Evolutionary conservation across 2,329 filamentous ascomycete species (phyloP), one percentile per base, ranked within the genome.

Genomic region (Helicocarpus griseus): DNA sequence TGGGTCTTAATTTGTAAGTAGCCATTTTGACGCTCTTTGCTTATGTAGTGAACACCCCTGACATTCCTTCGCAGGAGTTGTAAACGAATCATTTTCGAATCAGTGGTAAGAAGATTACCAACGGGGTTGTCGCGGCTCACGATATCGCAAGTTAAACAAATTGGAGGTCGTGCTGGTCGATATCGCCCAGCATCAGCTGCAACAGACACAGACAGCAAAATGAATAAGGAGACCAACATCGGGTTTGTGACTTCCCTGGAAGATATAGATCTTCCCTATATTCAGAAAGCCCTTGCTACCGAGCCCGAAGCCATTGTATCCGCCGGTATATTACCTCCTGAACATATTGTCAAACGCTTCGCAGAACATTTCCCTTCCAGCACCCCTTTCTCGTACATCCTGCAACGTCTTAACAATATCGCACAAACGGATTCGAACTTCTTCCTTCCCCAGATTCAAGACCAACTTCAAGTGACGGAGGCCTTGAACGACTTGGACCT

Each of bases 151-250:
- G 77, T 96, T 61, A 96, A 95, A 68, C 93, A 98, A 65, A 98
- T 98, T 62, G 93, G 83, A 47, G 93, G 93, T 17, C 83, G 93
- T 58, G 93, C 93, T 11, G 93, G 93, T 26, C 84, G 93, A 43
- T 98, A 84, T 68, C 83, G 84, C 52, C 84, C 85, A 26, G 87
- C 87, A 2, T 73, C 77, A 26, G 77, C 86, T 45, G n/a, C 26
- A 9, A 31, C 26, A 1, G n/a, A 45, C 3, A 14, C 4, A 45
- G 26, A 31, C 8, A 62, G 75, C 77, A 57, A 63, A 13, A 57
- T 57, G 22, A 54, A 54, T 21, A 64, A 24, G n/a, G 38, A 14
- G 19, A 44, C 52, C 64, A 71, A 77, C 54, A 66, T 85, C 4
- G 91, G 93, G 1, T 73, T 82, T 17, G 89, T 96, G 26, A 95